Percentiles rank a stretch among this genome's conserved stretches.
phyloP scores from a whole-genome alignment of 2,329 filamentous ascomycete species.

The Monosporascus sp. region DNA sequence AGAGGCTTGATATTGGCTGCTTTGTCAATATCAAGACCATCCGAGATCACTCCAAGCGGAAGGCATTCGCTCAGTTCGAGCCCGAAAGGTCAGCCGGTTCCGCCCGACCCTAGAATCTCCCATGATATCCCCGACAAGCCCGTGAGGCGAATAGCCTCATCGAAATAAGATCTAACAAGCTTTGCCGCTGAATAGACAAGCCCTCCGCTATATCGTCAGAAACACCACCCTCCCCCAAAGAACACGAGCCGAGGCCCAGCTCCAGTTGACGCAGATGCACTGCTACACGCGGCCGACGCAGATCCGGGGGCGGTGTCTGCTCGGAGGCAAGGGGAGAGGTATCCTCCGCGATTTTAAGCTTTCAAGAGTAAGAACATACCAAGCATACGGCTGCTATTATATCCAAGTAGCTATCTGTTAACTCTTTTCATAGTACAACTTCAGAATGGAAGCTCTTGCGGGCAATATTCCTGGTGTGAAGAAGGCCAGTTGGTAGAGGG shows the following conservation, averaged over 20 bases:
- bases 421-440: conserved; percentile 67
- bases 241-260: conserved; percentile 83
- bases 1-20: conserved; percentile 84
- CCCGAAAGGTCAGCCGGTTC: conserved; percentile 66
- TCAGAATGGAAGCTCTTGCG: conserved; percentile 80
- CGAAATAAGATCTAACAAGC: conserved; percentile 1
- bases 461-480: conserved; percentile 87
- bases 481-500: conserved; percentile 87
- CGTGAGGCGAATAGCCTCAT: not conserved
- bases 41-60: conserved; percentile 94
- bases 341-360: conserved; percentile 92
- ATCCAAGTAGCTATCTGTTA: conserved; percentile 12
- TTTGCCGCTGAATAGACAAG: conserved; percentile 61
- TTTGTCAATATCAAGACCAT: conserved; percentile 83
- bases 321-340: conserved; percentile 86
- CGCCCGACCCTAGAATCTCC: not conserved
- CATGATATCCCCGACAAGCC: not conserved
- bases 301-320: conserved; percentile 88
- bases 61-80: conserved; percentile 82
- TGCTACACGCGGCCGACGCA: conserved; percentile 90
- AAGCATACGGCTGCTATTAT: not conserved
- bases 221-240: conserved; percentile 82
- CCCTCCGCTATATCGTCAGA: conserved; percentile 84
- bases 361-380: conserved; percentile 64
- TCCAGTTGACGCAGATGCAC: conserved; percentile 93